Percentiles rank a stretch among this genome's conserved stretches.
These are phyloP conservation scores for Wallacemonas sp. DNA, from an alignment of 208 protist species.

Conservation along the genomic window DNA sequence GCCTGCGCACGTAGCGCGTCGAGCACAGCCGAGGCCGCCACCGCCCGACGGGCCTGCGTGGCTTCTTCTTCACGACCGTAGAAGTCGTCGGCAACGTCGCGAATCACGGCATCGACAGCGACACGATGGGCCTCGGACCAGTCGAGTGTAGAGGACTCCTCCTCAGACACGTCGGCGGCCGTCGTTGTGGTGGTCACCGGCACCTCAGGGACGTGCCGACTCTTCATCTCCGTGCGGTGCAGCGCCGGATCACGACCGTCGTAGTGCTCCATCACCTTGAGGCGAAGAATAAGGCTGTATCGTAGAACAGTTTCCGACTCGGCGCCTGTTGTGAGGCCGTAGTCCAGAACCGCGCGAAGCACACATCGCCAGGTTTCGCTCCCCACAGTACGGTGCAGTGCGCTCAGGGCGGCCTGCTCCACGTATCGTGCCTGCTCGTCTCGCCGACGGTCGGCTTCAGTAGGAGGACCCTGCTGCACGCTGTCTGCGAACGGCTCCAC, in stretches of 20 bases:
- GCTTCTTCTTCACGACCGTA: conserved; percentile 3
- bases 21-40: neutral
- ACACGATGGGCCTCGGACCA: neutral
- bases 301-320: conserved; percentile 16
- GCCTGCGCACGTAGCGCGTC: neutral
- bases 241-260: conserved; percentile 7
- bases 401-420: neutral
- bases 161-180: neutral
- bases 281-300: conserved; percentile 19
- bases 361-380: neutral
- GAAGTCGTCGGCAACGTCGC: conserved; percentile 6
- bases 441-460: no score
- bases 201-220: neutral
- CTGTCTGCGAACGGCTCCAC: neutral
- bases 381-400: conserved; percentile 1
- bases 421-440: neutral
- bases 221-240: neutral
- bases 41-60: neutral
- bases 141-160: neutral
- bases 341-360: neutral
- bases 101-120: conserved; percentile 8
- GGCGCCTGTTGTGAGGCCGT: neutral
- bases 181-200: neutral
- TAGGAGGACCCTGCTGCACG: no score
- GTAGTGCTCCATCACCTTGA: conserved; percentile 21